These are phyloP conservation scores for Exophiala sp. DNA, from an alignment of 2,329 filamentous ascomycete genomes.

Conservation along the genomic window DNA sequence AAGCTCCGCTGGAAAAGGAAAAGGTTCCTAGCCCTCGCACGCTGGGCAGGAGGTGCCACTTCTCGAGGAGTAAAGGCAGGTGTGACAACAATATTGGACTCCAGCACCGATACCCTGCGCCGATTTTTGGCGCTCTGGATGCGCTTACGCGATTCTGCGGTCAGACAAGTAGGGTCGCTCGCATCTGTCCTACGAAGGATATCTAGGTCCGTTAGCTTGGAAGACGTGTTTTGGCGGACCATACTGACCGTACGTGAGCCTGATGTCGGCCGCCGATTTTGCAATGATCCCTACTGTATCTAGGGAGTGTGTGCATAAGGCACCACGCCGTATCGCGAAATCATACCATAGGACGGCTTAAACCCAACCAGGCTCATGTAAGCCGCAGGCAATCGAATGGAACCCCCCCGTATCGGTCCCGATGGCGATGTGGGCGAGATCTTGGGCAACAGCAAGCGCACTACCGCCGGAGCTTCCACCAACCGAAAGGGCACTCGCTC, in stretches of 20 bases:
- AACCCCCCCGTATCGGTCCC: constrained; percentile 93
- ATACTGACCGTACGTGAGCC: constrained; percentile 43
- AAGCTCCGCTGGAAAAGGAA: constrained; percentile 3
- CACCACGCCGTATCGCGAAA: constrained; percentile 80
- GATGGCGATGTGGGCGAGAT: constrained; percentile 51
- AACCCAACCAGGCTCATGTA: constrained; percentile 80
- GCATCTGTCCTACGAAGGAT: constrained; percentile 56
- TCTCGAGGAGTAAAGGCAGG: neutral
- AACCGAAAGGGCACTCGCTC: constrained; percentile 55
- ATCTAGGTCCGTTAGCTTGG: constrained; percentile 39
- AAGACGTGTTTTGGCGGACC: neutral
- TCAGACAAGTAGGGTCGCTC: constrained; percentile 69
- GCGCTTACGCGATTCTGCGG: constrained; percentile 46
- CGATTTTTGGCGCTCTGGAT: constrained; percentile 16
- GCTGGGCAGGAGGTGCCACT: neutral
- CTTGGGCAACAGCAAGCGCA: constrained; percentile 65
- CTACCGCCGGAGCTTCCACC: constrained; percentile 93
- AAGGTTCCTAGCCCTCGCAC: neutral
- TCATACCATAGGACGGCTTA: constrained; percentile 83
- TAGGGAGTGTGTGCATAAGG: constrained; percentile 92
- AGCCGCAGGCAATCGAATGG: constrained; percentile 77
- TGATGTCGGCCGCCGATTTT: constrained; percentile 47
- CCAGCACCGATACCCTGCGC: constrained; percentile 3
- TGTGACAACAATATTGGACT: constrained; percentile 5
- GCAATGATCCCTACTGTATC: constrained; percentile 81